Percentiles rank a stretch among this genome's conserved stretches.
Conservation (phyloP, 192 early-diverging fungal genomes). For the Coemansia javaensis region DNA sequence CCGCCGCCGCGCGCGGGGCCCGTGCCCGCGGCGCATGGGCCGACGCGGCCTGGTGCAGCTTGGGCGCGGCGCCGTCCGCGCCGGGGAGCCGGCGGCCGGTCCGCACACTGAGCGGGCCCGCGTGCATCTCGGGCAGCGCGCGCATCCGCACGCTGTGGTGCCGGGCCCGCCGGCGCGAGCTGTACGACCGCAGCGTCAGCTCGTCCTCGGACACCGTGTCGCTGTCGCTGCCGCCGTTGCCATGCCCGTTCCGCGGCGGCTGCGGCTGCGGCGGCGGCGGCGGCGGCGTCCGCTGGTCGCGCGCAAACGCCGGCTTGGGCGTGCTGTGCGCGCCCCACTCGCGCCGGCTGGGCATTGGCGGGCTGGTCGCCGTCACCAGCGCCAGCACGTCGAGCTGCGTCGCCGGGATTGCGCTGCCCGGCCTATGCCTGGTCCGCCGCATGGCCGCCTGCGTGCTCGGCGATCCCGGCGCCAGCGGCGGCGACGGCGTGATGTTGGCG, state of each 20-base stretch:
- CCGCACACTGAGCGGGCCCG: no score
- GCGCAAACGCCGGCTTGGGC: conserved; percentile 13
- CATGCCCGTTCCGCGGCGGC: background rate
- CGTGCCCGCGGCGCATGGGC: background rate
- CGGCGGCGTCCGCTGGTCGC: background rate
- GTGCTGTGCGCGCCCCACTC: conserved; percentile 33
- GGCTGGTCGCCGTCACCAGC: conserved; percentile 49
- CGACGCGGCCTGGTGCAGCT: background rate
- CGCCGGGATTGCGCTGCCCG: conserved; percentile 21
- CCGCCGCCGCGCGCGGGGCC: background rate
- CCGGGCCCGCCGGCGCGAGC: conserved; percentile 24
- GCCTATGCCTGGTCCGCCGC: conserved; percentile 8
- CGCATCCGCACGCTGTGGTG: conserved; percentile 22
- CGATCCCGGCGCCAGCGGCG: background rate
- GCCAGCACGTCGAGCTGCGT: conserved; percentile 48
- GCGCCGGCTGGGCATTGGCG: conserved; percentile 46
- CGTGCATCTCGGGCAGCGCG: conserved; percentile 15
- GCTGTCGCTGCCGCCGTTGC: conserved; percentile 15
- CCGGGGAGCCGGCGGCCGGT: background rate
- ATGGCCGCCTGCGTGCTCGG: conserved; percentile 41
- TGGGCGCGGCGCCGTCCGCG: background rate
- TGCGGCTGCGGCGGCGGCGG: background rate
- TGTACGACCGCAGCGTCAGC: conserved; percentile 34
- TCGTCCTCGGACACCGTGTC: conserved; percentile 50
- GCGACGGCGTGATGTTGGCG: no score